Evolutionary conservation across 192 early-diverging fungal species (phyloP), one percentile per base, ranked within the genome.

Genomic region (Backusella westeae): DNA sequence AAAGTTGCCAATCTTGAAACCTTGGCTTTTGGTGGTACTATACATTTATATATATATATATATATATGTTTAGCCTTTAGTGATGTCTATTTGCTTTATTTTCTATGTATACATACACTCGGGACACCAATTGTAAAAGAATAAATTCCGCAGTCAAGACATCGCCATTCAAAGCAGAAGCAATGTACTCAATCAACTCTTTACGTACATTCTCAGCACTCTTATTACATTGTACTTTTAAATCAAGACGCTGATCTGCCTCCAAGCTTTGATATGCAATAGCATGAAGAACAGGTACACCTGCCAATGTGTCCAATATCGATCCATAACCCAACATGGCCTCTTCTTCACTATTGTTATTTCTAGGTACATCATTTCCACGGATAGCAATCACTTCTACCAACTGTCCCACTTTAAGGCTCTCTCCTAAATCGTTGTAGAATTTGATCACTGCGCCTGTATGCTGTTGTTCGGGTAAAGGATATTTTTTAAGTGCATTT

Each of bases 341-440:
- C 7, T 74, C 56, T 29, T 75, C 74, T 49, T 39, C 23, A 44
- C 21, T 35, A 4, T 21, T 46, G 9, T 8, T 29, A 26, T 35
- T 29, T 46, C 23, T 23, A 15, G 35, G 6, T 69, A 76, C 74
- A 15, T 72, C 63, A 41, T 78, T 67, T 41, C 74, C 81, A 9
- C 87, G 41, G 5, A 93, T 81, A 29, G 91, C 93, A 29, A 94
- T 85, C 4, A 94, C 82, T 39, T 94, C 92, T n/a, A 94, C 76
- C 44, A 87, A 71, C 41, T 87, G 85, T 1, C 88, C 82, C 3
- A 91, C 93, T 46, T 83, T 84, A 32, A 92, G 80, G 34, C 76
- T 80, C 0, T 78, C 77, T 63, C 81, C 84, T 12, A 49, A 34
- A 34, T 72, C 66, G 26, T 75, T 65, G 70, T 75, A 75, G 7